A percentile compares a stretch with the other conserved stretches of the same genome.
phyloP scores from a whole-genome alignment of 352 stramenopile species.

The Globisporangium iwayamae region DNA sequence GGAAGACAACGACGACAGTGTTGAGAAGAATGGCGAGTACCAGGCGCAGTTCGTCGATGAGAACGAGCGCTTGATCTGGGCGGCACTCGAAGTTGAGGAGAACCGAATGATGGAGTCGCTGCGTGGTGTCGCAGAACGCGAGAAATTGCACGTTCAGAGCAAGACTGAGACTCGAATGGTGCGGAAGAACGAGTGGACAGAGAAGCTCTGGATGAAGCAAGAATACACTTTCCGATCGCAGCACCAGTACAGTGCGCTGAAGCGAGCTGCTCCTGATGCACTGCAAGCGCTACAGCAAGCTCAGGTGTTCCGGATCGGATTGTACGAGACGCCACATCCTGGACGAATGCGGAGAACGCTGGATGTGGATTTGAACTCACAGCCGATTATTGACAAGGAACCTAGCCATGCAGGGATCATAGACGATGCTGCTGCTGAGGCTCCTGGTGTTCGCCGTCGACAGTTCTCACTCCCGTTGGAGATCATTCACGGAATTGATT shows the following conservation, averaged over 20 bases:
- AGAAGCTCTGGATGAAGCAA: conserved; percentile 55
- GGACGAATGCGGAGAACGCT: conserved; percentile 51
- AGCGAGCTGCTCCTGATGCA: conserved; percentile 23
- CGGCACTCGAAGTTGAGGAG: conserved; percentile 78
- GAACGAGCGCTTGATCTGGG: conserved; percentile 55
- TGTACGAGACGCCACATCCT: conserved; percentile 68
- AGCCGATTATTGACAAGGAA: conserved; percentile 5
- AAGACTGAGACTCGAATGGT: conserved; percentile 16
- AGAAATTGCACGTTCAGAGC: conserved; percentile 31
- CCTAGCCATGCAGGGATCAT: background rate
- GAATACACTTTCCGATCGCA: conserved; percentile 72
- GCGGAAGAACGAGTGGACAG: conserved; percentile 44
- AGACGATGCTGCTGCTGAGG: background rate
- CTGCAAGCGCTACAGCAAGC: conserved; percentile 27
- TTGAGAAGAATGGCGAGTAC: background rate
- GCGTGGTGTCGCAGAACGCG: conserved; percentile 37
- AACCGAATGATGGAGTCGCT: conserved; percentile 68
- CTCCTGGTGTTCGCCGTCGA: conserved; percentile 10
- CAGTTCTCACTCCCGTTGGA: conserved; percentile 36
- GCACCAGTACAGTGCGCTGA: conserved; percentile 43
- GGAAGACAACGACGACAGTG: background rate
- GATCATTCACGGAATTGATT: conserved; percentile 35
- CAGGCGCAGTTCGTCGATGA: conserved; percentile 30
- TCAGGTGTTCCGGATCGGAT: conserved; percentile 44
- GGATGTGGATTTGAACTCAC: conserved; percentile 39